phyloP scores from a whole-genome alignment of 177 flowering plant species.

The Vitis hybrid region DNA sequence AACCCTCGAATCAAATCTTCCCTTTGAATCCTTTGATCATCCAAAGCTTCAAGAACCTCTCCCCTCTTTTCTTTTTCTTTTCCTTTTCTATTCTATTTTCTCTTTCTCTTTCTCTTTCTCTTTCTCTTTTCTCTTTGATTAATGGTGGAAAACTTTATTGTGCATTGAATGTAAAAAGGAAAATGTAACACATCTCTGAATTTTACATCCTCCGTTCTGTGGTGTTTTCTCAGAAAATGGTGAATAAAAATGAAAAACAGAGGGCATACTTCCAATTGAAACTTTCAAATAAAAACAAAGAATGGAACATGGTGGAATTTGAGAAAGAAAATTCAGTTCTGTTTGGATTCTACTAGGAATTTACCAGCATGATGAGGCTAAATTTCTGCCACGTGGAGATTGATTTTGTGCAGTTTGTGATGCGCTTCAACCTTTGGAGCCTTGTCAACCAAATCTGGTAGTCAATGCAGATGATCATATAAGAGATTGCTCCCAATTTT shows the following conservation, averaged over 20 bases:
- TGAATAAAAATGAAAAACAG: too few species aligned
- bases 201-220: too few species aligned
- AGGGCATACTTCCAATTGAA: too few species aligned
- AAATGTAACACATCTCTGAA: too few species aligned
- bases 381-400: slow-evolving; percentile 11
- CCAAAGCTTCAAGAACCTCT: background rate
- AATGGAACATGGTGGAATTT: slow-evolving; percentile 4
- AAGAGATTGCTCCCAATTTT: too few species aligned
- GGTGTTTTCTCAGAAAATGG: too few species aligned
- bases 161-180: too few species aligned
- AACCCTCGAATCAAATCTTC: background rate
- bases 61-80: slow-evolving; percentile 1
- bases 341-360: background rate
- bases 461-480: too few species aligned
- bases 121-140: background rate
- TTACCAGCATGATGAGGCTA: slow-evolving; percentile 4
- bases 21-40: slow-evolving; percentile 4
- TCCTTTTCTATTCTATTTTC: background rate
- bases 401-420: background rate
- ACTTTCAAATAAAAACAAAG: background rate
- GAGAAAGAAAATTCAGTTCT: slow-evolving; percentile 2
- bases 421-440: slow-evolving; percentile 2
- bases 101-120: background rate
- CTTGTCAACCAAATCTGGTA: too few species aligned
- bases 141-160: too few species aligned